phyloP scores from a whole-genome alignment of 2,329 filamentous ascomycete genomes.

The Dactylellina cionopaga region DNA sequence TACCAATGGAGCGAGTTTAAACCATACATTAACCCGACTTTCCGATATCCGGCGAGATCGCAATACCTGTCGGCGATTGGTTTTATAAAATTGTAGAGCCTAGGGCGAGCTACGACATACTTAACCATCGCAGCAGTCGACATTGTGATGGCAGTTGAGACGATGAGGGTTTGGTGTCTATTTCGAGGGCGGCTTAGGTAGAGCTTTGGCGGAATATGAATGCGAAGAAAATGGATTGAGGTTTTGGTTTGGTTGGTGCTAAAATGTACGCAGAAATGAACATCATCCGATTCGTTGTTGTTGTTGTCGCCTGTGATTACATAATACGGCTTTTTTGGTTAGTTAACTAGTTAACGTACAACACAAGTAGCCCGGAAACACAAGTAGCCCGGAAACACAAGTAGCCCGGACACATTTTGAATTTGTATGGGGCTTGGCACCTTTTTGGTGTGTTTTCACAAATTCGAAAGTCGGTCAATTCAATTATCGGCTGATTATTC shows the following conservation, averaged over 20 bases:
- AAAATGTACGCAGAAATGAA: conserved; percentile 41
- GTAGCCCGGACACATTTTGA: too few relatives aligned
- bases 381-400: too few relatives aligned
- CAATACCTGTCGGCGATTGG: conserved; percentile 89
- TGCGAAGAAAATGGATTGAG: too few relatives aligned
- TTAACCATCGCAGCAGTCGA: conserved; percentile 64
- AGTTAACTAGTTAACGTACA: too few relatives aligned
- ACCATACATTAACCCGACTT: conserved; percentile 85
- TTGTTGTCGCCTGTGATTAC: conserved; percentile 1
- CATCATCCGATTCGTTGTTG: conserved; percentile 30
- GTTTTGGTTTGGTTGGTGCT: conserved; percentile 16
- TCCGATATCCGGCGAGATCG: conserved; percentile 89
- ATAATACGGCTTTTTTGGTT: too few relatives aligned
- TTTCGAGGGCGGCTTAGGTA: background rate
- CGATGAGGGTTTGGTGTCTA: conserved; percentile 2
- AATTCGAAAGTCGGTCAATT: too few relatives aligned
- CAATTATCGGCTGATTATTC: too few relatives aligned
- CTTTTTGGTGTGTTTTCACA: too few relatives aligned
- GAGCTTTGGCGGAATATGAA: too few relatives aligned
- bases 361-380: too few relatives aligned
- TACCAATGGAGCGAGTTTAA: conserved; percentile 1
- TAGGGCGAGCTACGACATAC: conserved; percentile 83
- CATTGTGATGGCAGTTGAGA: conserved; percentile 16
- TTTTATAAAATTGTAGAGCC: conserved; percentile 80
- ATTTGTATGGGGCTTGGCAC: too few relatives aligned